These are phyloP conservation scores for Juglanconis oblonga DNA, from an alignment of 2,329 filamentous ascomycete species.

Conservation along the genomic window DNA sequence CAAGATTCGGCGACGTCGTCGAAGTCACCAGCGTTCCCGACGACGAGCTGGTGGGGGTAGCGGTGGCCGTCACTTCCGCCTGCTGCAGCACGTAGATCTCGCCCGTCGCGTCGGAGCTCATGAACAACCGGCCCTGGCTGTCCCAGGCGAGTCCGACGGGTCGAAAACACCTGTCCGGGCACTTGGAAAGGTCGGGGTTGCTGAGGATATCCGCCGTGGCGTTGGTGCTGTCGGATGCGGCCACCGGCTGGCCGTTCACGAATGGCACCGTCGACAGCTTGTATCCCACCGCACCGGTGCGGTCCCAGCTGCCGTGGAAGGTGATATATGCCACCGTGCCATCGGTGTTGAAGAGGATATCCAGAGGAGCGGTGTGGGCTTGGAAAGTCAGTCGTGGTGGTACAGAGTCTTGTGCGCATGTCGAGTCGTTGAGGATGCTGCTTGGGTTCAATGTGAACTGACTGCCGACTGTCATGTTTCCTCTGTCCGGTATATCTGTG, in stretches of 20 bases:
- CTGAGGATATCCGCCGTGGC: conserved; percentile 52
- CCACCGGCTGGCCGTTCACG: conserved; percentile 35
- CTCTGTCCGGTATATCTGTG: conserved; percentile 41
- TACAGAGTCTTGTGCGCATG: conserved; percentile 41
- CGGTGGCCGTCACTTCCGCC: conserved; percentile 16
- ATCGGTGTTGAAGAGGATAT: conserved; percentile 62
- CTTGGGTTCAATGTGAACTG: conserved; percentile 44
- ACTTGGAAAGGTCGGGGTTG: conserved; percentile 50
- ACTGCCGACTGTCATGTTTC: conserved; percentile 41
- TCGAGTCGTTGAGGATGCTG: conserved; percentile 37
- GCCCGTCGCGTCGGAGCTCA: conserved; percentile 61
- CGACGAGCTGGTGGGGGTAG: conserved; percentile 3
- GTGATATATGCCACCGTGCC: conserved; percentile 62
- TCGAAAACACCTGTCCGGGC: conserved; percentile 58
- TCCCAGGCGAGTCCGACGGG: conserved; percentile 58
- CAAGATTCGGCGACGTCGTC: conserved; percentile 18
- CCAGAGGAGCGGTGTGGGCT: conserved; percentile 69
- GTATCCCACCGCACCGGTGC: conserved; percentile 31
- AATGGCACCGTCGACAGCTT: conserved; percentile 41
- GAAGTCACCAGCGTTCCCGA: conserved; percentile 20
- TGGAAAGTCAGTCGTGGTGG: conserved; percentile 55
- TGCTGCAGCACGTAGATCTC: conserved; percentile 58
- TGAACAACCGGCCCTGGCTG: conserved; percentile 52
- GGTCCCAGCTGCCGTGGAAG: conserved; percentile 69
- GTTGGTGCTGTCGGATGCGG: conserved; percentile 38